Conservation (phyloP, 306 rosid genomes). For the Spatholobus suberectus region DNA sequence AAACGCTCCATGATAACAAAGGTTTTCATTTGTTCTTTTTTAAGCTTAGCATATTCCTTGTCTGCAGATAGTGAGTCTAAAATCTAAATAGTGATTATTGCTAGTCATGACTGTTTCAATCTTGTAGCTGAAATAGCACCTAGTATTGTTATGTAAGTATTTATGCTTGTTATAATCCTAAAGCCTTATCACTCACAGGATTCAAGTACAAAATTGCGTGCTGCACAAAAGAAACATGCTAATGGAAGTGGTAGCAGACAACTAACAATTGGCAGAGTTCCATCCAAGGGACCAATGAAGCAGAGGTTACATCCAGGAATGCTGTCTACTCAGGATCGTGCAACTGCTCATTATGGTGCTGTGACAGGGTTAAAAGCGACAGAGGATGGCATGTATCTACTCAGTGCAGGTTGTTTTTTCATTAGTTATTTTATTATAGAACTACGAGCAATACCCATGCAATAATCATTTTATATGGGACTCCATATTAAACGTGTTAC, state of each 20-base stretch:
- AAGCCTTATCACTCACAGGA: conserved; percentile 53
- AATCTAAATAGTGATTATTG: conserved; percentile 3
- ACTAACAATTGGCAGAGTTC: conserved; percentile 54
- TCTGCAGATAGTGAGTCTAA: background rate
- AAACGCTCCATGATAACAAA: conserved; percentile 57
- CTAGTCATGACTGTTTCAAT: background rate
- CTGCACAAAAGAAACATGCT: conserved; percentile 64
- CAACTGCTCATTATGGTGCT: conserved; percentile 98
- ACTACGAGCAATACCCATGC: background rate
- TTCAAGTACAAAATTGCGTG: conserved; percentile 56
- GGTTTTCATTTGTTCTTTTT: conserved; percentile 46
- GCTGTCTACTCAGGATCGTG: conserved; percentile 90
- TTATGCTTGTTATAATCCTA: conserved; percentile 24
- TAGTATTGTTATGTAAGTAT: conserved; percentile 13
- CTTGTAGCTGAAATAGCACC: conserved; percentile 34
- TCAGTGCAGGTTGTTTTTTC: conserved; percentile 76
- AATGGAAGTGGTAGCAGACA: conserved; percentile 72
- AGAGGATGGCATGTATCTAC: conserved; percentile 90
- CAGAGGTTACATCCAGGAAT: conserved; percentile 94
- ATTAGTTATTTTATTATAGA: background rate
- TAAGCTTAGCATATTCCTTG: conserved; percentile 24
- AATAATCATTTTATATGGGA: background rate
- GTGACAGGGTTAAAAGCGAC: conserved; percentile 88
- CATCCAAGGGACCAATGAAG: conserved; percentile 70
- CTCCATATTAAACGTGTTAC: background rate